Percentiles rank a stretch among this genome's conserved stretches.
Conservation (phyloP, 2,329 filamentous ascomycete genomes). For the Pseudocercospora cruenta region DNA sequence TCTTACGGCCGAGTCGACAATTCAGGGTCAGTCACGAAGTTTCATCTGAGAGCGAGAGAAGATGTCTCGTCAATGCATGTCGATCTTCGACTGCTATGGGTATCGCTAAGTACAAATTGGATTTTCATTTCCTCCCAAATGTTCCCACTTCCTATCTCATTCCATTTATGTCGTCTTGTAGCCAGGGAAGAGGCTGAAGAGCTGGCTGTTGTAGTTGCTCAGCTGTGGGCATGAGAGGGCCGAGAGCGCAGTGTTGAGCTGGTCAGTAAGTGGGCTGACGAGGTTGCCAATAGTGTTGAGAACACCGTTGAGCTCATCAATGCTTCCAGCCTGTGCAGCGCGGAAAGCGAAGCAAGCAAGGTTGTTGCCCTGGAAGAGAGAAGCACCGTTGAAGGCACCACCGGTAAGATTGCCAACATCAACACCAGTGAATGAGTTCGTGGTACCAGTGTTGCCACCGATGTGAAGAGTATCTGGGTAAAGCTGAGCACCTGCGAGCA, state of each 20-base stretch:
- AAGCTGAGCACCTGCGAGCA: constrained; percentile 9
- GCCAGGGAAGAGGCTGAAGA: constrained; percentile 4
- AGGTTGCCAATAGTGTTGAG: not conserved
- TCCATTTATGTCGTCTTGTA: constrained; percentile 3
- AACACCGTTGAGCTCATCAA: constrained; percentile 17
- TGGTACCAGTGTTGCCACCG: constrained; percentile 44
- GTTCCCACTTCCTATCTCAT: not conserved
- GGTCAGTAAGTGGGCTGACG: constrained; percentile 18
- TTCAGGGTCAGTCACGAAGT: no score
- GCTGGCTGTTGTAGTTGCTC: not conserved
- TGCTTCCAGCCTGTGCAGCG: constrained; percentile 19
- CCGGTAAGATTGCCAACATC: constrained; percentile 42
- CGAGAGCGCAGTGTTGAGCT: constrained; percentile 7
- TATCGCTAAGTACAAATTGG: not conserved
- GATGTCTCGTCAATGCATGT: not conserved
- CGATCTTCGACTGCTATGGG: not conserved
- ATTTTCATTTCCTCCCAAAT: not conserved
- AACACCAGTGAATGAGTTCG: constrained; percentile 41
- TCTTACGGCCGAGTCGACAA: not conserved
- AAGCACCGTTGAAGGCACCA: constrained; percentile 45
- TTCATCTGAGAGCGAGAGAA: not conserved
- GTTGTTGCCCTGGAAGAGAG: constrained; percentile 26
- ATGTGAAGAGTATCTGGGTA: constrained; percentile 38
- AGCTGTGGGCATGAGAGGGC: constrained; percentile 1
- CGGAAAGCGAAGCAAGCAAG: constrained; percentile 23